Evolutionary conservation across 2,329 filamentous ascomycete genomes (phyloP).

Genomic region (Neonectria neomacrospora): DNA sequence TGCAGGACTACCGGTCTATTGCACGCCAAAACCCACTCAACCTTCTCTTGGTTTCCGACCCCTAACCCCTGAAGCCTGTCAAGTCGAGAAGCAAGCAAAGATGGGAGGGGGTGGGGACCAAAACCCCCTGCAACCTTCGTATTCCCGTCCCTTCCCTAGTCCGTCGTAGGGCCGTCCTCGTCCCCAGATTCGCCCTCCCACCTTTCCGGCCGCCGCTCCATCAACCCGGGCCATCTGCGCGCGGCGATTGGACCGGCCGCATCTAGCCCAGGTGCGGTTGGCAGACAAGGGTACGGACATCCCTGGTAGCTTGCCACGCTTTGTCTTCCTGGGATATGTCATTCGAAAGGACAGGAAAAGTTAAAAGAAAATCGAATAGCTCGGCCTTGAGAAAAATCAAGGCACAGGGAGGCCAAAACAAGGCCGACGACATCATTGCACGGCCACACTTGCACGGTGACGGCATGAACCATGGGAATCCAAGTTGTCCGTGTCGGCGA

Average conservation of each 20-base stretch:
- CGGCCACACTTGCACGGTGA: background rate
- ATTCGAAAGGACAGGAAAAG: background rate
- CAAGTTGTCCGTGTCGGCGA: conserved; percentile 3
- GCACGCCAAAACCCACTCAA: background rate
- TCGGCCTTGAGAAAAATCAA: background rate
- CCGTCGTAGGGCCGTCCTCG: background rate
- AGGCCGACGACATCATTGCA: background rate
- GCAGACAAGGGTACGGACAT: conserved; percentile 15
- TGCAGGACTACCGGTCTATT: conserved; percentile 10
- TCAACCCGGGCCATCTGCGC: conserved; percentile 6
- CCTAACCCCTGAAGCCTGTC: conserved; percentile 24
- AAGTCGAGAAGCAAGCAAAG: background rate
- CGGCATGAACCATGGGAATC: background rate
- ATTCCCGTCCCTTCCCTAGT: conserved; percentile 8
- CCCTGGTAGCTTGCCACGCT: conserved; percentile 12
- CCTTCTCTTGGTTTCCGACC: background rate
- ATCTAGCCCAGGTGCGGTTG: conserved; percentile 16
- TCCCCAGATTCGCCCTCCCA: conserved; percentile 7
- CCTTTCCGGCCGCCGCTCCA: background rate
- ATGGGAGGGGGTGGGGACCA: background rate
- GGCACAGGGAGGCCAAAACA: background rate
- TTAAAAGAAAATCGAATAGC: background rate
- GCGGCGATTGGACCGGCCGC: conserved; percentile 35
- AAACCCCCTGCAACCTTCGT: conserved; percentile 8
- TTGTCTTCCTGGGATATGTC: conserved; percentile 5